Evolutionary conservation across 2,329 filamentous ascomycete genomes (phyloP).

Genomic region (Colletotrichum acutatum): DNA sequence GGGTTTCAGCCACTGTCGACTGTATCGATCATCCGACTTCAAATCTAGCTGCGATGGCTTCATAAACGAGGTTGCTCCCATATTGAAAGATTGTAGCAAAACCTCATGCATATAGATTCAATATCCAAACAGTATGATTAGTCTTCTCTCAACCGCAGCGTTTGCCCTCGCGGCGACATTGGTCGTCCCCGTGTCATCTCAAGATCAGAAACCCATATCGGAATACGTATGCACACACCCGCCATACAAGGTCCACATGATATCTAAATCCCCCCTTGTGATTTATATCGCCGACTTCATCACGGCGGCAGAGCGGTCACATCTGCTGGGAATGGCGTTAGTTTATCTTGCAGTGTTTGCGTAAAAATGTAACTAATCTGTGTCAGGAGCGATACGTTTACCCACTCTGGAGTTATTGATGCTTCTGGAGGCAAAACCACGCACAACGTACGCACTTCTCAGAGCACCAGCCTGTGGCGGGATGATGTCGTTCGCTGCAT

Average conservation of each 20-base stretch:
- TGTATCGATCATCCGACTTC: not conserved
- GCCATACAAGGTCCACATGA: conserved; percentile 54
- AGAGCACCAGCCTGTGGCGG: conserved; percentile 55
- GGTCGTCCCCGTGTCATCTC: not conserved
- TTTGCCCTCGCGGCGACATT: not conserved
- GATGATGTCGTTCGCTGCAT: conserved; percentile 58
- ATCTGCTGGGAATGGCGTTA: conserved; percentile 56
- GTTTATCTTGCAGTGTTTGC: conserved; percentile 22
- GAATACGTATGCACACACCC: conserved; percentile 42
- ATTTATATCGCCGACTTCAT: conserved; percentile 61
- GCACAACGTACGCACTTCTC: conserved; percentile 54
- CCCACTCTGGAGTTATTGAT: conserved; percentile 54
- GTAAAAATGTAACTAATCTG: no score
- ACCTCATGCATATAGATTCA: not conserved
- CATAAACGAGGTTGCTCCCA: not conserved
- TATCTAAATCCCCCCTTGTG: conserved; percentile 60
- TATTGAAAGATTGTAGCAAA: not conserved
- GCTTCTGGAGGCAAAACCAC: conserved; percentile 45
- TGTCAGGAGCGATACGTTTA: conserved; percentile 54
- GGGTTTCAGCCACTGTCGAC: conserved; percentile 16
- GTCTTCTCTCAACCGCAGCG: not conserved
- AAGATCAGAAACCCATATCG: conserved; percentile 13
- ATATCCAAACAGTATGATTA: not conserved
- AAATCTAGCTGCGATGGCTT: not conserved
- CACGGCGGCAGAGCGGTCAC: conserved; percentile 51